Conservation (phyloP, 768 basidiomycete genomes). For the Mycena filopes region DNA sequence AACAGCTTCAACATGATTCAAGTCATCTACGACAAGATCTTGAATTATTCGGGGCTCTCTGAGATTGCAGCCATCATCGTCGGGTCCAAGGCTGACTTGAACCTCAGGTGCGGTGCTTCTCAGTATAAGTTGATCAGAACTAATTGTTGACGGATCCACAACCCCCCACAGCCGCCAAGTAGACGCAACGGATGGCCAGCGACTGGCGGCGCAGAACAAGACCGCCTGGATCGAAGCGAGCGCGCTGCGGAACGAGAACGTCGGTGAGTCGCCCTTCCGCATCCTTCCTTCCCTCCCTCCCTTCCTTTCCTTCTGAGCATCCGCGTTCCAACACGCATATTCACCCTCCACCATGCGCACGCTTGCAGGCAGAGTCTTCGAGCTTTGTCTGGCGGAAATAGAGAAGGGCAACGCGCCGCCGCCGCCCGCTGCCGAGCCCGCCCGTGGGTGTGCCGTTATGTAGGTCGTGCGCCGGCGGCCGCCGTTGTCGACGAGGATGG, state of each 20-base stretch:
- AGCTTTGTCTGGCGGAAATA: constrained; percentile 84
- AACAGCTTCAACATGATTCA: constrained; percentile 95
- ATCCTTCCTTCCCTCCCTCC: not conserved
- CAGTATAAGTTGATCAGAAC: constrained; percentile 51
- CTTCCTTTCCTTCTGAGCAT: not conserved
- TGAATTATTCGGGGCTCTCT: constrained; percentile 84
- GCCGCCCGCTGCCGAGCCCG: not conserved
- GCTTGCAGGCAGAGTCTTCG: constrained; percentile 79
- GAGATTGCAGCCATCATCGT: constrained; percentile 94
- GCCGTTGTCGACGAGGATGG: too few relatives aligned
- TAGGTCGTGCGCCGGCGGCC: too few relatives aligned
- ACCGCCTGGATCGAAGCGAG: constrained; percentile 91
- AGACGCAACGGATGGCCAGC: constrained; percentile 73
- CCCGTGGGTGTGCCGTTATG: not conserved
- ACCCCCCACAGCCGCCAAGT: constrained; percentile 70
- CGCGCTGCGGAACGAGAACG: constrained; percentile 87
- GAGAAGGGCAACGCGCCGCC: constrained; percentile 49
- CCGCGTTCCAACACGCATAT: not conserved
- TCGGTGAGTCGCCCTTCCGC: constrained; percentile 83
- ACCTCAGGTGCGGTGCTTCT: constrained; percentile 76
- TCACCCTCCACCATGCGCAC: not conserved
- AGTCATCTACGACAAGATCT: constrained; percentile 91
- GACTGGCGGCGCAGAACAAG: constrained; percentile 74
- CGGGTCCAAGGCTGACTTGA: constrained; percentile 90
- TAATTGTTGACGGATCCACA: constrained; percentile 42